Conservation (phyloP, 345 rosid genomes). For the Iberis pinnata region DNA sequence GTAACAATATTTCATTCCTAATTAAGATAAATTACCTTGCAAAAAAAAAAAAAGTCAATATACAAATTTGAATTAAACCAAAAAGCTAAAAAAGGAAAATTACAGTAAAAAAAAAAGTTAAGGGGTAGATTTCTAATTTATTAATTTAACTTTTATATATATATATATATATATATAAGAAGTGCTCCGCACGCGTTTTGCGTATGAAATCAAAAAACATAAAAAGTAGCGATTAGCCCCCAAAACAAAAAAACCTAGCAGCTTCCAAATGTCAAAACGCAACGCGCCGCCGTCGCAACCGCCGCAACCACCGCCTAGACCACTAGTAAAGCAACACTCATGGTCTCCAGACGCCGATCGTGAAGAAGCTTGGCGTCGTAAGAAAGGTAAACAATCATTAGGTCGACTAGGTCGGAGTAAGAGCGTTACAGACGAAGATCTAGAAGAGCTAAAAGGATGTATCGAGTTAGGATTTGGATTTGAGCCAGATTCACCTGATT, state of each 20-base stretch:
- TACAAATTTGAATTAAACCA: no score
- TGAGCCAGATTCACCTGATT: constrained; percentile 47
- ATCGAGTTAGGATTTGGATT: constrained; percentile 88
- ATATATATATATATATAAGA: background rate
- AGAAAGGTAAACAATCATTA: constrained; percentile 28
- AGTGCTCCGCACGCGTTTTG: constrained; percentile 23
- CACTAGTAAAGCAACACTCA: constrained; percentile 52
- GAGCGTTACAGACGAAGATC: constrained; percentile 72
- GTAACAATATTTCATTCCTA: no score
- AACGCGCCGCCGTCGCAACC: constrained; percentile 24
- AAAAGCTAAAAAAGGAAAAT: no score
- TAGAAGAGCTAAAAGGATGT: constrained; percentile 74
- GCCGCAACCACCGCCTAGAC: constrained; percentile 25
- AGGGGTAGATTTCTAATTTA: no score
- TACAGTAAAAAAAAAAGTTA: no score
- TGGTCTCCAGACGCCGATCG: constrained; percentile 75
- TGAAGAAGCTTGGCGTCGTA: constrained; percentile 69
- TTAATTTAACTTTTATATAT: no score
- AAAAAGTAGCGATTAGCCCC: background rate
- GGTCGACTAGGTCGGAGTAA: constrained; percentile 27
- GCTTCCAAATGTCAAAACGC: constrained; percentile 24
- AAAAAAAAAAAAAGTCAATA: no score
- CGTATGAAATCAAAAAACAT: constrained; percentile 10
- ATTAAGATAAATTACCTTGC: no score
- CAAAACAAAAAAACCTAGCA: constrained; percentile 14